phyloP scores from a whole-genome alignment of 495 filamentous ascomycete genomes.

The Xylaria telfairii region DNA sequence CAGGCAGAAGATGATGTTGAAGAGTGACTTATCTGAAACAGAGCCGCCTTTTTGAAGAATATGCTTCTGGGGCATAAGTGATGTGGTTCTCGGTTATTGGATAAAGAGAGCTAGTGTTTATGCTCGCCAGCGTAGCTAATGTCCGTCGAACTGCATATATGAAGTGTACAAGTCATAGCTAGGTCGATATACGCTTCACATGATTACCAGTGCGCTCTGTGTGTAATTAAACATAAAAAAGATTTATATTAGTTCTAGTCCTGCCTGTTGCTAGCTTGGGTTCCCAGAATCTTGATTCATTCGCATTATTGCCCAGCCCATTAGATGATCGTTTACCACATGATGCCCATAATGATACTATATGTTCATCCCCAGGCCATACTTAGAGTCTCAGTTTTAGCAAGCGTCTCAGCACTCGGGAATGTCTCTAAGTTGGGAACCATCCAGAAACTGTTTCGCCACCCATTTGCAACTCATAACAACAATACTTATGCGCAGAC shows the following conservation, averaged over 20 bases:
- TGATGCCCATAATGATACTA: background rate
- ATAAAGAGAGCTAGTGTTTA: background rate
- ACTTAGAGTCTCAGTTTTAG: background rate
- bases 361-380: background rate
- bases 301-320: no score
- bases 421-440: background rate
- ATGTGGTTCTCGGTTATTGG: background rate
- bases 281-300: background rate
- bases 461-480: background rate
- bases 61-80: background rate
- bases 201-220: background rate
- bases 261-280: background rate
- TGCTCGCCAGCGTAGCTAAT: background rate
- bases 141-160: background rate
- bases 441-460: background rate
- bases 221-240: background rate
- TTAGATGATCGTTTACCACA: background rate
- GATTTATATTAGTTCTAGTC: background rate
- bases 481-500: background rate
- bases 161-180: background rate
- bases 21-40: slow-evolving; percentile 3
- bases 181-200: background rate
- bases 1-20: slow-evolving; percentile 34
- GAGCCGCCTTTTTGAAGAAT: background rate
- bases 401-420: background rate